Conservation (phyloP, 2,329 filamentous ascomycete species). For the Colletotrichum cereale region DNA sequence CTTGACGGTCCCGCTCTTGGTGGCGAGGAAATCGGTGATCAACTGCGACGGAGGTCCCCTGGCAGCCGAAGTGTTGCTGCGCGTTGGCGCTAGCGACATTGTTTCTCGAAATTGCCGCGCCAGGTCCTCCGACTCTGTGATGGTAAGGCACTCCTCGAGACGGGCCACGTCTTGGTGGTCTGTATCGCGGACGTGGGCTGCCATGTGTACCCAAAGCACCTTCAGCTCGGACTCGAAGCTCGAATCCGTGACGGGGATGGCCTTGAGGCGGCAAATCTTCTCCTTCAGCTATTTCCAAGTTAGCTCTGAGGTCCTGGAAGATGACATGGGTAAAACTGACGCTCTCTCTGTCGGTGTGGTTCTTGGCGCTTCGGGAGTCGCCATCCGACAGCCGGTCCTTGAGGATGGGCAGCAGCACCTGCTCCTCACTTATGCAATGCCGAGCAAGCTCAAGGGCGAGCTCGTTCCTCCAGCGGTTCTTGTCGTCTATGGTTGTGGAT, state of each 20-base stretch:
- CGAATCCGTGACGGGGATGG: slow-evolving; percentile 15
- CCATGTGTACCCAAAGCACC: slow-evolving; percentile 23
- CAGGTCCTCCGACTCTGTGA: slow-evolving; percentile 25
- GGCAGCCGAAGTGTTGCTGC: slow-evolving; percentile 24
- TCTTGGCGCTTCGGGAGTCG: slow-evolving; percentile 20
- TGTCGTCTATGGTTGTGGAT: slow-evolving; percentile 11
- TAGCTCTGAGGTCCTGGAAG: background rate
- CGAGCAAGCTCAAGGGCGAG: slow-evolving; percentile 36
- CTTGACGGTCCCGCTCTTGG: slow-evolving; percentile 2
- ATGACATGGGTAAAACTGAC: background rate
- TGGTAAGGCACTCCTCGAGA: slow-evolving; percentile 34
- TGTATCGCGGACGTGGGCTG: slow-evolving; percentile 31
- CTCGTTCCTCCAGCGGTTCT: slow-evolving; percentile 31
- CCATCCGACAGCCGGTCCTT: slow-evolving; percentile 24
- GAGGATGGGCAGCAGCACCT: slow-evolving; percentile 26
- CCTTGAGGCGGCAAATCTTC: slow-evolving; percentile 25
- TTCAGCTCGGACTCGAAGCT: slow-evolving; percentile 29
- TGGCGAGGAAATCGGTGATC: slow-evolving; percentile 34
- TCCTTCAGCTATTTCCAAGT: slow-evolving; percentile 25
- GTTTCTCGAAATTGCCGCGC: slow-evolving; percentile 25
- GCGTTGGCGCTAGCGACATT: slow-evolving; percentile 25
- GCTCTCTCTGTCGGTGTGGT: slow-evolving; percentile 16
- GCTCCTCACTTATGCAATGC: slow-evolving; percentile 35
- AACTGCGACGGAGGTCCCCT: slow-evolving; percentile 25
- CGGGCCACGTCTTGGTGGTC: slow-evolving; percentile 28